Percentiles rank a stretch among this genome's conserved stretches.
phyloP scores from a whole-genome alignment of 176 grass and related monocot genomes.

The Neostapfia colusana region DNA sequence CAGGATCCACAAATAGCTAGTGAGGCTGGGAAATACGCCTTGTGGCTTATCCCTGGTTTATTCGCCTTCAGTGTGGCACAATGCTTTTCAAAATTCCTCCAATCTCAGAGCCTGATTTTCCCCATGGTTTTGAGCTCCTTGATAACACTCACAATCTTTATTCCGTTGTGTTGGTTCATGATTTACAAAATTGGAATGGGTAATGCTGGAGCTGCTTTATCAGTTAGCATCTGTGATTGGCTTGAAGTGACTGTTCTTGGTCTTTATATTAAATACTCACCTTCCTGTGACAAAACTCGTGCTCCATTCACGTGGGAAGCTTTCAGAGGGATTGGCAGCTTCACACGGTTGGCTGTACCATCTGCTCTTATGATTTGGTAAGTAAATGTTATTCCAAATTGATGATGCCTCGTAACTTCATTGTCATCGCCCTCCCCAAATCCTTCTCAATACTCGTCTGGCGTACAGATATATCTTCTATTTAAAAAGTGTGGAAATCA shows the following conservation, averaged over 20 bases:
- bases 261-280: constrained; percentile 59
- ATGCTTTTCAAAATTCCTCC: constrained; percentile 68
- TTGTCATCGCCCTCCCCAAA: neutral
- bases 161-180: constrained; percentile 71
- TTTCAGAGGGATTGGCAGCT: constrained; percentile 47
- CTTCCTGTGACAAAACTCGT: constrained; percentile 62
- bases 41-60: constrained; percentile 71
- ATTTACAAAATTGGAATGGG: constrained; percentile 69
- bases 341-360: constrained; percentile 58
- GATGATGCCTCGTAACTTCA: neutral
- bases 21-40: constrained; percentile 59
- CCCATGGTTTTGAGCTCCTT: constrained; percentile 66
- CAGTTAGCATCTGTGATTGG: constrained; percentile 60
- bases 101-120: constrained; percentile 66
- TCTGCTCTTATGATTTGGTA: constrained; percentile 72
- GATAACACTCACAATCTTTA: constrained; percentile 42
- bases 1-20: constrained; percentile 55
- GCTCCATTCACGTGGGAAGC: constrained; percentile 48
- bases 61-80: constrained; percentile 59
- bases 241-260: constrained; percentile 54
- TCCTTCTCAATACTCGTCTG: constrained; percentile 2
- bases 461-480: neutral
- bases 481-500: neutral
- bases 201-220: constrained; percentile 63
- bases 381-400: constrained; percentile 11